phyloP scores from a whole-genome alignment of 2,329 filamentous ascomycete species.

The Diplodia mutila region DNA sequence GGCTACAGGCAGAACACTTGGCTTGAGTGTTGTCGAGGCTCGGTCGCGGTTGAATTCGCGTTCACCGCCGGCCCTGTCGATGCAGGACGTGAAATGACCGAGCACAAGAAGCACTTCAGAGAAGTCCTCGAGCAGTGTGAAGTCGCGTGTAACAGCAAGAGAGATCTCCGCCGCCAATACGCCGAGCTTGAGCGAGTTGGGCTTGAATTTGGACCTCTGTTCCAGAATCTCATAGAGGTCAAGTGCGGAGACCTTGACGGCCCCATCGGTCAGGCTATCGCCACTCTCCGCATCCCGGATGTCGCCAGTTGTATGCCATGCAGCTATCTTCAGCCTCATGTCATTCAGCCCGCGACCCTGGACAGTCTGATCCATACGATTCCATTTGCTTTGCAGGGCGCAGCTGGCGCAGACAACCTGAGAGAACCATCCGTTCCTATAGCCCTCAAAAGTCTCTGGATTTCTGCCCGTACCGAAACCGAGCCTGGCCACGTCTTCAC shows the following conservation, averaged over 20 bases:
- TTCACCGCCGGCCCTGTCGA: background rate
- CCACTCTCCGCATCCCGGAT: conserved; percentile 3
- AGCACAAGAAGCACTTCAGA: background rate
- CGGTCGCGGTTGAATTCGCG: conserved; percentile 1
- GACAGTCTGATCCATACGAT: conserved; percentile 15
- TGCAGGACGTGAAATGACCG: background rate
- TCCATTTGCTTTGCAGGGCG: conserved; percentile 1
- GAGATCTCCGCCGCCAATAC: conserved; percentile 10
- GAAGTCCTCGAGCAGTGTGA: conserved; percentile 6
- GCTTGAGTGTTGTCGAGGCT: conserved; percentile 15
- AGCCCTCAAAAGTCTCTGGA: background rate
- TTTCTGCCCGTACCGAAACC: background rate
- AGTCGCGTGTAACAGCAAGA: conserved; percentile 9
- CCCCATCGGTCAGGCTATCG: background rate
- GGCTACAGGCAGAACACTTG: background rate
- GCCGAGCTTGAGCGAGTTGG: conserved; percentile 15
- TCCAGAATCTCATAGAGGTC: conserved; percentile 13
- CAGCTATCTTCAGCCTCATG: background rate
- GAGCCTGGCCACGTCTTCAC: conserved; percentile 2
- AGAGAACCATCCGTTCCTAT: conserved; percentile 15
- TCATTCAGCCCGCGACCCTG: conserved; percentile 22
- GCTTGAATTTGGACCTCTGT: conserved; percentile 5
- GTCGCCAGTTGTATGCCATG: conserved; percentile 3
- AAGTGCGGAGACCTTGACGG: background rate
- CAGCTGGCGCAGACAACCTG: background rate